Evolutionary conservation across 108 stramenopile species (phyloP).

Genomic region (Fragilariopsis cylindrus): DNA sequence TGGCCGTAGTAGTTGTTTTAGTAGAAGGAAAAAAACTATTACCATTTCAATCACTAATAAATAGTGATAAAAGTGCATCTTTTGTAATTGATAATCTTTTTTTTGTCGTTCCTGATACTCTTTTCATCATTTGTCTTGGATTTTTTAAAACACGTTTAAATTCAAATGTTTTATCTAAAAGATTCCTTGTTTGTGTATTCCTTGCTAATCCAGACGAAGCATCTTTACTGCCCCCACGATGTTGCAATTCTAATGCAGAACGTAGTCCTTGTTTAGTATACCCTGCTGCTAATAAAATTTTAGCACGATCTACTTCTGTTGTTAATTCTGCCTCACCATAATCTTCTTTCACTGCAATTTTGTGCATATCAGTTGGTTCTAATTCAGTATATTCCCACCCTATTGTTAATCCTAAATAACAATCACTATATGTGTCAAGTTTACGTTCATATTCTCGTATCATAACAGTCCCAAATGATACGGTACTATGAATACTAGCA

Average conservation of each 20-base stretch:
- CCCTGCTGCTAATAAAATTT: background rate
- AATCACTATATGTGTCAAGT: background rate
- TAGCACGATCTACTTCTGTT: background rate
- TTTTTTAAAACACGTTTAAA: background rate
- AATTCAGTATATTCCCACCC: background rate
- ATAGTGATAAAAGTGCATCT: too few species aligned
- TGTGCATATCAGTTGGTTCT: background rate
- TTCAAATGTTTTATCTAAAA: background rate
- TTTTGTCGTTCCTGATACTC: background rate
- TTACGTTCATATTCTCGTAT: slow-evolving; percentile 5
- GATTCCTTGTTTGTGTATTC: background rate
- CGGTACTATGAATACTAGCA: background rate
- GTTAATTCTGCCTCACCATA: background rate
- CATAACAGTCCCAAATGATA: background rate
- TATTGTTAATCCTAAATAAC: background rate
- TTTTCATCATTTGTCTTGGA: background rate
- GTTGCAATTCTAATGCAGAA: background rate
- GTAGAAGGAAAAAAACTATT: too few species aligned
- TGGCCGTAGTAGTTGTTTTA: too few species aligned
- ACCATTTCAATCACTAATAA: too few species aligned
- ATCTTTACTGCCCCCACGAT: too few species aligned
- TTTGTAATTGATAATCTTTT: too few species aligned
- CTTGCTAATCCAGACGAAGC: background rate
- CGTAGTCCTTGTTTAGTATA: background rate
- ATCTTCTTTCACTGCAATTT: background rate